Evolutionary conservation across 495 filamentous ascomycete genomes (phyloP), one percentile per base, ranked within the genome.

Genomic region (Podospora didyma): DNA sequence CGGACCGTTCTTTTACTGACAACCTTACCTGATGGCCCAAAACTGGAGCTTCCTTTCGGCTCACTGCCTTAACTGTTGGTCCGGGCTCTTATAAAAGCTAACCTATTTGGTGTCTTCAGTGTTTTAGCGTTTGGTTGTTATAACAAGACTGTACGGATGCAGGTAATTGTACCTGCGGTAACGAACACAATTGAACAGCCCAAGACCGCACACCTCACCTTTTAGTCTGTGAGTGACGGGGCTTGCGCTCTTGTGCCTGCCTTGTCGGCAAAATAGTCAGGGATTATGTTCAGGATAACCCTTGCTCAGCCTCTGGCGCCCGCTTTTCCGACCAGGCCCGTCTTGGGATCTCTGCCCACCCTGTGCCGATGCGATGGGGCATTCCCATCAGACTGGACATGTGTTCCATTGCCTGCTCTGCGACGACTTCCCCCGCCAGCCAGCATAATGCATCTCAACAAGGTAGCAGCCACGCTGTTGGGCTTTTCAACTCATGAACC

Each of bases 231-330:
- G 12, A 14, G 41, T 14, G n/a, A n/a, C n/a, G n/a, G 20, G 11
- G 19, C 45, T 47, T 19, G 11, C 17, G 5, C 20, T 47, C 45
- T 19, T 47, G 45, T 26, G 3, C 45, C 22, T 53, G 51, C 51
- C 35, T 21, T 26, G 24, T 12, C 37, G 19, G 7, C 12, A 53
- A 44, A 24, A 16, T 1, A 53, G 17, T 24, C 51, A 24, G 14
- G 52, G 24, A 54, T 54, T 41, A 31, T 12, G 42, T 35, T 42
- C 52, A 20, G 52, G 52, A 54, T 54, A 2, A 54, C 44, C 52
- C 52, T 23, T 54, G 52, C 52, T 54, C 42, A 54, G 52, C 41
- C 52, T 31, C 41, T 46, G 26, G 26, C 26, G 26, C 26, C 22
- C 45, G 19, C 45, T 42, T 42, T 17, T 5, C n/a, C 39, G 14